phyloP scores from a whole-genome alignment of 441 rosid genomes.

The Pelargonium citronellum region DNA sequence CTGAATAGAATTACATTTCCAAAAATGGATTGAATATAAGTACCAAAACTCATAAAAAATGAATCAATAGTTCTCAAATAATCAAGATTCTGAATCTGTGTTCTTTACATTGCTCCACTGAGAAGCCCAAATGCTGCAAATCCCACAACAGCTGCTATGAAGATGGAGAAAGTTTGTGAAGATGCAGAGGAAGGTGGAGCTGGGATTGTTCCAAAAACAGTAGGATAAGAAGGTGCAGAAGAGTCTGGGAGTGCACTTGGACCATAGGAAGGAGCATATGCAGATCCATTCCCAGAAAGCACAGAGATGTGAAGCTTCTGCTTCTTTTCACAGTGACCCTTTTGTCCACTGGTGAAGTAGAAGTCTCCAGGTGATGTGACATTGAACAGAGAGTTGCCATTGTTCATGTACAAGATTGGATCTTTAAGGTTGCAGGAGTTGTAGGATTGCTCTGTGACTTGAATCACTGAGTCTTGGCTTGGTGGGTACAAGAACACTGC shows the following conservation, averaged over 20 bases:
- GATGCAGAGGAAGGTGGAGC: background rate
- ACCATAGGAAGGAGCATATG: background rate
- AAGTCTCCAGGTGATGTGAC: slow-evolving; percentile 52
- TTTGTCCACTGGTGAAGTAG: slow-evolving; percentile 73
- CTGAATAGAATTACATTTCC: no score
- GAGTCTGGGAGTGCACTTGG: background rate
- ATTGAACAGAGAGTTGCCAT: slow-evolving; percentile 90
- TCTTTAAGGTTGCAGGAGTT: slow-evolving; percentile 67
- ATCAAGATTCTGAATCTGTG: no score
- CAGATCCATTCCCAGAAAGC: slow-evolving; percentile 31
- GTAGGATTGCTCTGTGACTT: slow-evolving; percentile 55
- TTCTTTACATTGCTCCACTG: no score
- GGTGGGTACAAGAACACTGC: slow-evolving; percentile 97
- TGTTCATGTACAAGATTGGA: slow-evolving; percentile 76
- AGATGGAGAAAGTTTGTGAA: background rate
- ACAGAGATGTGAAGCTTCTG: slow-evolving; percentile 70
- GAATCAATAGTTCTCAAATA: no score
- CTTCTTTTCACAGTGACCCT: slow-evolving; percentile 60
- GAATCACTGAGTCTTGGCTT: slow-evolving; percentile 89
- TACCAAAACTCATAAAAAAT: no score
- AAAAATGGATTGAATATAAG: no score
- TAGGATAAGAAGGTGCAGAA: slow-evolving; percentile 3
- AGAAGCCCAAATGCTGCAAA: no score
- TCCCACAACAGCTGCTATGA: background rate
- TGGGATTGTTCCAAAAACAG: slow-evolving; percentile 3